Evolutionary conservation across 371 early-diverging fungal genomes (phyloP).

Genomic region (Mortierella sp.): DNA sequence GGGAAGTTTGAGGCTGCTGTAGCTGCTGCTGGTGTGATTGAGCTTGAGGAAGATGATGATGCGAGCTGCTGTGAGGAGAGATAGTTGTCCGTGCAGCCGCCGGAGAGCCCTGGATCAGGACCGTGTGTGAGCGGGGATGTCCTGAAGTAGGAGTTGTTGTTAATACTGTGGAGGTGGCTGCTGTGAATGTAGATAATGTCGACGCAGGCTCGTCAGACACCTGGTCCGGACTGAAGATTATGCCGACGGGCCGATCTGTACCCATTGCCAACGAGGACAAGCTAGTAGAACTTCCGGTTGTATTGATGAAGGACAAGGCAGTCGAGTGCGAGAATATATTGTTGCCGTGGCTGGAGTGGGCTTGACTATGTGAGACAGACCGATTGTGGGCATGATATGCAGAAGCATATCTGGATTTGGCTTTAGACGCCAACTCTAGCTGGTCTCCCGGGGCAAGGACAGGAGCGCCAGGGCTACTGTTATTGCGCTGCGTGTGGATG

Average conservation of each 20-base stretch:
- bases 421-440: too few relatives aligned
- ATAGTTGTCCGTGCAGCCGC: constrained; percentile 18
- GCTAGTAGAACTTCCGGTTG: constrained; percentile 17
- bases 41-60: constrained; percentile 5
- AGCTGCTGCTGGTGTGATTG: constrained; percentile 2
- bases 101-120: constrained; percentile 23
- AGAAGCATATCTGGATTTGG: constrained; percentile 31
- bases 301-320: too few relatives aligned
- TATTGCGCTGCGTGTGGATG: constrained; percentile 22
- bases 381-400: constrained; percentile 35
- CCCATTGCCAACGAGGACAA: constrained; percentile 16
- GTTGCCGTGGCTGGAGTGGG: constrained; percentile 44
- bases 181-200: background rate
- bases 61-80: background rate
- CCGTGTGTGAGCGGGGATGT: constrained; percentile 10
- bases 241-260: constrained; percentile 5
- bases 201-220: background rate
- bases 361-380: constrained; percentile 37
- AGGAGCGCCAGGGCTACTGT: background rate
- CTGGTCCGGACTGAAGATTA: constrained; percentile 10
- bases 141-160: background rate
- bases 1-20: constrained; percentile 1
- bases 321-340: constrained; percentile 36
- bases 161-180: too few relatives aligned
- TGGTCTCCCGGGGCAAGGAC: constrained; percentile 8